Conservation (phyloP, 495 filamentous ascomycete genomes). For the Tuber melanosporum region DNA sequence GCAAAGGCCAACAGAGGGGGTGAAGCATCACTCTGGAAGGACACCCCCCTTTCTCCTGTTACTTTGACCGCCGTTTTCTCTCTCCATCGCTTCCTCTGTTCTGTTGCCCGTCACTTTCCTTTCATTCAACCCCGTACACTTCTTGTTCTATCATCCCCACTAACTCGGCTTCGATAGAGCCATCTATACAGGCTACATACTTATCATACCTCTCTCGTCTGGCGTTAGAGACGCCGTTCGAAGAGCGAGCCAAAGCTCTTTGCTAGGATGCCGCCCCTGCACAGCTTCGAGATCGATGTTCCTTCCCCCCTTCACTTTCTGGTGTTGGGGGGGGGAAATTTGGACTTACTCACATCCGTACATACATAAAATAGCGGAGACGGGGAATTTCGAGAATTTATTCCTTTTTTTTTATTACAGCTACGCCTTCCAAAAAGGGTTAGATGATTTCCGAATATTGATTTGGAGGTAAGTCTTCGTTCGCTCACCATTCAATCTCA, state of each 20-base stretch:
- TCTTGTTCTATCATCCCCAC: constrained; percentile 9
- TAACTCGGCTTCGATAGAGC: constrained; percentile 15
- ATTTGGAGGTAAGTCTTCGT: constrained; percentile 34
- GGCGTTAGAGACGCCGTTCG: not conserved
- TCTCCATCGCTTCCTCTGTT: constrained; percentile 26
- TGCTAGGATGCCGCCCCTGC: constrained; percentile 35
- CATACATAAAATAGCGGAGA: constrained; percentile 36
- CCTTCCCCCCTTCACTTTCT: constrained; percentile 27
- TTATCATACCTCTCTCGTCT: not conserved
- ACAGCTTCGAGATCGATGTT: constrained; percentile 19
- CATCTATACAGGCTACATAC: not conserved
- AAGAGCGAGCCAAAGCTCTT: not conserved
- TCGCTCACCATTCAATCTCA: constrained; percentile 32
- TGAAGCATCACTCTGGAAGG: not conserved
- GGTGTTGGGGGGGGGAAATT: constrained; percentile 33
- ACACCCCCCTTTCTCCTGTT: constrained; percentile 25
- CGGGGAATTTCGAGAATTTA: constrained; percentile 14
- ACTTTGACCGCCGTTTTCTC: constrained; percentile 23
- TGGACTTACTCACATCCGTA: constrained; percentile 32
- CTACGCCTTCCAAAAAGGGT: constrained; percentile 27
- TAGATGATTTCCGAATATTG: constrained; percentile 31
- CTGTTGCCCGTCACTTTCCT: constrained; percentile 25
- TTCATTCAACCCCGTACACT: constrained; percentile 21
- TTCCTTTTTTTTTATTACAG: constrained; percentile 21
- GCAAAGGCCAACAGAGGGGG: not conserved